A percentile compares a stretch with the other conserved stretches of the same genome.
phyloP scores from a whole-genome alignment of 2,329 filamentous ascomycete genomes.

The Phyllachora maydis region DNA sequence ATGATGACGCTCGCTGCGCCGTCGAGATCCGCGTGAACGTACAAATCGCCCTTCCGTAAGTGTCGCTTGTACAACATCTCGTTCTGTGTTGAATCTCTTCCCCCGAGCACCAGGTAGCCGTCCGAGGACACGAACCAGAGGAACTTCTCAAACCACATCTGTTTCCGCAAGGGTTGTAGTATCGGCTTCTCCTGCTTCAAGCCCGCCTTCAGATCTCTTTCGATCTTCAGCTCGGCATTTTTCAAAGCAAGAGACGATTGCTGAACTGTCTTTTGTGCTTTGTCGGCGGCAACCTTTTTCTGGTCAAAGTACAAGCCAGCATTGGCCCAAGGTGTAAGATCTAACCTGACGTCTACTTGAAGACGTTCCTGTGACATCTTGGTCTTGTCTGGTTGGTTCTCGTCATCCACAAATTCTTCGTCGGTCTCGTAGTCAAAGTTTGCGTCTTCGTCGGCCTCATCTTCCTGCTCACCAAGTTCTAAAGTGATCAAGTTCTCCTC shows the following conservation, averaged over 20 bases:
- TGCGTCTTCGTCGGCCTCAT: slow-evolving; percentile 29
- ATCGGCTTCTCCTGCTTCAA: slow-evolving; percentile 84
- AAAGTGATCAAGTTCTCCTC: slow-evolving; percentile 79
- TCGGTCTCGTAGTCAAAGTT: slow-evolving; percentile 39
- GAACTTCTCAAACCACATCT: slow-evolving; percentile 96
- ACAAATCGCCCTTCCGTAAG: slow-evolving; percentile 74
- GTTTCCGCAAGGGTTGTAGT: slow-evolving; percentile 61
- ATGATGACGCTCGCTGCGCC: slow-evolving; percentile 74
- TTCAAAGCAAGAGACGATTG: slow-evolving; percentile 71
- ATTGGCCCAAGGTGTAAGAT: slow-evolving; percentile 69
- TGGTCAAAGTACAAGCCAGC: slow-evolving; percentile 85
- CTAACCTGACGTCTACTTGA: slow-evolving; percentile 67
- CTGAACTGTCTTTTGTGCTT: slow-evolving; percentile 69
- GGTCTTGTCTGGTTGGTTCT: slow-evolving; percentile 12
- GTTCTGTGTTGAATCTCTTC: slow-evolving; percentile 73
- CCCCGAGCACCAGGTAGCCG: slow-evolving; percentile 78
- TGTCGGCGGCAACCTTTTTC: slow-evolving; percentile 62
- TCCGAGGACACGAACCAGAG: slow-evolving; percentile 90
- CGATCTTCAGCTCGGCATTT: slow-evolving; percentile 76
- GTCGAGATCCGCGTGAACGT: slow-evolving; percentile 74
- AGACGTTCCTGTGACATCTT: slow-evolving; percentile 32
- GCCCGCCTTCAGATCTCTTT: slow-evolving; percentile 65
- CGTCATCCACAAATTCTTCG: slow-evolving; percentile 16
- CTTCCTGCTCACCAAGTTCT: slow-evolving; percentile 45
- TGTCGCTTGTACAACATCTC: slow-evolving; percentile 82